These are phyloP conservation scores for Penicillium expansum DNA, from an alignment of 2,329 filamentous ascomycete genomes.

Conservation along the genomic window DNA sequence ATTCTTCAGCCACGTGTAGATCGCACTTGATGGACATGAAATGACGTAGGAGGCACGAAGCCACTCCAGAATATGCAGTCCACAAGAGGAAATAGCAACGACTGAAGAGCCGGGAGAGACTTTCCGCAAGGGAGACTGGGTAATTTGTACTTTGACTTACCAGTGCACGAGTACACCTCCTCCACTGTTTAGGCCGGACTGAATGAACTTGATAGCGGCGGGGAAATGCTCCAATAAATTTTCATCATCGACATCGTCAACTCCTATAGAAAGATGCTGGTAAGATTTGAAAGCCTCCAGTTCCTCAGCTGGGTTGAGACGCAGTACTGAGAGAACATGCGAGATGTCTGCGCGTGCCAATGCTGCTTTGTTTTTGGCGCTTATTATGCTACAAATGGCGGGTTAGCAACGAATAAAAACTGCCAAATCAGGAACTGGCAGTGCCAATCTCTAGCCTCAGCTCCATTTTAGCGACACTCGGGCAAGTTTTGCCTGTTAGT, in stretches of 20 bases:
- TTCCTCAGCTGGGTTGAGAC: conserved; percentile 56
- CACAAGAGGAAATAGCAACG: neutral
- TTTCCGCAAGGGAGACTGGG: neutral
- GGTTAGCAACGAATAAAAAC: conserved; percentile 8
- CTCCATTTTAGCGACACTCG: neutral
- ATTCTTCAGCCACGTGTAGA: conserved; percentile 13
- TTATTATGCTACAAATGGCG: conserved; percentile 64
- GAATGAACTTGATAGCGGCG: conserved; percentile 76
- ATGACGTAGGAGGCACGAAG: conserved; percentile 18
- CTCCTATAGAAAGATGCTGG: conserved; percentile 73
- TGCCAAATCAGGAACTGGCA: neutral
- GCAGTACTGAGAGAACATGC: conserved; percentile 82
- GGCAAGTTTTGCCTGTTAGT: neutral
- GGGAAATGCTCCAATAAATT: conserved; percentile 81
- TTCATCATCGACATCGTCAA: conserved; percentile 88
- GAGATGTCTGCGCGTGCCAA: conserved; percentile 75
- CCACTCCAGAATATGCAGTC: neutral
- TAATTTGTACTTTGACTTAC: conserved; percentile 49
- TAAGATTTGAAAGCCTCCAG: conserved; percentile 60
- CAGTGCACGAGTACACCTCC: conserved; percentile 66
- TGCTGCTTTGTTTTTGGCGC: conserved; percentile 67
- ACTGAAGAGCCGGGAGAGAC: neutral
- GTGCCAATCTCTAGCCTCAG: neutral
- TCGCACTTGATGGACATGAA: conserved; percentile 10
- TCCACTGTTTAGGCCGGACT: conserved; percentile 64